Evolutionary conservation across 176 grass and related monocot genomes (phyloP).

Genomic region (Avena sativa): DNA sequence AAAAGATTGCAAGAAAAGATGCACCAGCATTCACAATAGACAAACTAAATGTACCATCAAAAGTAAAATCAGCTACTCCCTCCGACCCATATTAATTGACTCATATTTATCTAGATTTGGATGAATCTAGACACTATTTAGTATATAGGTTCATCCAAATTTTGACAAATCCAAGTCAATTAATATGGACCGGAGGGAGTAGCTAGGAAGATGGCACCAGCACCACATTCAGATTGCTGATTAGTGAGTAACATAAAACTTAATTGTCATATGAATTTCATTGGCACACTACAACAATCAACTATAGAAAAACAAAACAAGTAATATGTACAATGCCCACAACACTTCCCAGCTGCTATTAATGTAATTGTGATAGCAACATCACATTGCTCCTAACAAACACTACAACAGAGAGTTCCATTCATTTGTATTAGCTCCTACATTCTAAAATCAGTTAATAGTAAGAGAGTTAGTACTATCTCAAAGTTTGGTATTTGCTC

Average conservation of each 20-base stretch:
- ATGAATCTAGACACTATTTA: too few species aligned
- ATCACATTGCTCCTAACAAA: constrained; percentile 17
- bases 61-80: background rate
- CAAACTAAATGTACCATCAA: background rate
- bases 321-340: background rate
- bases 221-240: background rate
- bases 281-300: background rate
- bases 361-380: background rate
- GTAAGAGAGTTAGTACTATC: background rate
- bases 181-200: too few species aligned
- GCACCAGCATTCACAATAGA: too few species aligned
- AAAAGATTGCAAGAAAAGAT: background rate
- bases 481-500: background rate
- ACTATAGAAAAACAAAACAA: background rate
- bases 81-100: too few species aligned
- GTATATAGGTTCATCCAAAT: too few species aligned
- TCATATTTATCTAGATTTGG: too few species aligned
- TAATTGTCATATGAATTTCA: background rate
- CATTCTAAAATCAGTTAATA: background rate
- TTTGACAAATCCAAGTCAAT: too few species aligned
- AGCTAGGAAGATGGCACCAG: background rate
- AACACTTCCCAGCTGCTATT: background rate
- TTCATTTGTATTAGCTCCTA: background rate
- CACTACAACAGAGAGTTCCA: background rate
- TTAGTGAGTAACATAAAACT: background rate